These are phyloP conservation scores for Antitrichia curtipendula DNA, from an alignment of 225 moss, liverwort and hornwort genomes.

Conservation along the genomic window DNA sequence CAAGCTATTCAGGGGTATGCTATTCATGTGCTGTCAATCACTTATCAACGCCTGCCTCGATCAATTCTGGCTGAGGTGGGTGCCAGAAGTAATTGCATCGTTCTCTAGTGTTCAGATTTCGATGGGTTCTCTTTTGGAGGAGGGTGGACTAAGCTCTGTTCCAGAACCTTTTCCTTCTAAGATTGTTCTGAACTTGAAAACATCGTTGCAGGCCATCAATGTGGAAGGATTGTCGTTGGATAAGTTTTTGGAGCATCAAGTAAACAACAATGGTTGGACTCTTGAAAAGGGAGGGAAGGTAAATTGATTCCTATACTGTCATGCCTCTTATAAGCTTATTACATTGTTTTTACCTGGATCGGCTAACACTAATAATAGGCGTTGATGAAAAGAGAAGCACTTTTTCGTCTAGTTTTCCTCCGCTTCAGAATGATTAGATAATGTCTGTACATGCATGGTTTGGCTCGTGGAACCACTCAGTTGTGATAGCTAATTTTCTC, in stretches of 20 bases:
- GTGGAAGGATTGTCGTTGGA: constrained; percentile 91
- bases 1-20: constrained; percentile 91
- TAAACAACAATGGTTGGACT: constrained; percentile 77
- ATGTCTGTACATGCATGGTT: neutral
- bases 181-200: neutral
- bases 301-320: neutral
- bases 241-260: constrained; percentile 93
- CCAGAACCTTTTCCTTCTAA: neutral
- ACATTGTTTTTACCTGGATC: neutral
- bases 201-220: constrained; percentile 62
- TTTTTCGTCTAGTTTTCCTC: neutral
- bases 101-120: neutral
- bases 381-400: neutral
- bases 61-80: constrained; percentile 85
- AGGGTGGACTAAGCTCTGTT: neutral
- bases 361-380: neutral
- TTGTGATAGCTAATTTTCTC: neutral
- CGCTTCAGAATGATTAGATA: neutral
- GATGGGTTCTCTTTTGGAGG: neutral
- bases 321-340: neutral
- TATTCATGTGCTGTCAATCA: constrained; percentile 88
- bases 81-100: neutral
- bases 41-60: constrained; percentile 89
- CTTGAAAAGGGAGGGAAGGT: constrained; percentile 91
- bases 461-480: neutral